Base-by-base conservation (phyloP, 2,329 filamentous ascomycete genomes). In the Epichloe festucae region DNA sequence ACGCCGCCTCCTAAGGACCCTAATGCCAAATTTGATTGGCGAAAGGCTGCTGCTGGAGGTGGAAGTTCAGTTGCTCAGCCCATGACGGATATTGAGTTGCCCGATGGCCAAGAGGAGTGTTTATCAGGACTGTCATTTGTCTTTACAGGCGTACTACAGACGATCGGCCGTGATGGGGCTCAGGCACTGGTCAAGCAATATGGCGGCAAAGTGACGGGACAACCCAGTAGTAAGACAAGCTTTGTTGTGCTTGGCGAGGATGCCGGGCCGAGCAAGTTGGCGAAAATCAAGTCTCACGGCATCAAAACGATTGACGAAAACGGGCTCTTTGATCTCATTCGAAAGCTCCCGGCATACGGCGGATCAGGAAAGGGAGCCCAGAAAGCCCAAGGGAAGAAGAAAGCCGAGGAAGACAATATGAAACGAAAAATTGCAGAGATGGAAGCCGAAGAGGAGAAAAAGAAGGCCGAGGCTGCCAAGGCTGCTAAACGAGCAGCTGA, bases 221-320 rank as follows among this genome's bases (percentile, higher is more conserved):
- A 81, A 5, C 93, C 94, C 19, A 97, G 91, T 64, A 86, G 84
- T 62, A 97, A 95, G 68, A 98, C 94, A 0, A 93, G 79, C 62
- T 98, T 89, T 63, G 89, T 98, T 45, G 87, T 98, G 15, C 77
- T 98, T 3, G 93, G 93, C 43, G 78, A 78, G 27, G 93, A 97
- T 65, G 93, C 94, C 23, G 93, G 93, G 0, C 93, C 93, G 1
- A 94, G 85, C 67, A 98, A 98, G 65, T 74, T 98, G 41, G 75
- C 84, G 57, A 96, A 90, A 58, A 97, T 98, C 58, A 76, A 79
- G 52, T 78, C 88, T 19, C 73, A 86, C 59, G 81, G 81, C 0
- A 81, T 97, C 65, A 96, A 89, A 67, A 94, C 90, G 0, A 96
- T 98, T 62, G 85, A 96, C 60, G 94, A 98, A 65, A 81, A 94